Conservation (phyloP, 257 asterid genomes). For the Solanum acaule region DNA sequence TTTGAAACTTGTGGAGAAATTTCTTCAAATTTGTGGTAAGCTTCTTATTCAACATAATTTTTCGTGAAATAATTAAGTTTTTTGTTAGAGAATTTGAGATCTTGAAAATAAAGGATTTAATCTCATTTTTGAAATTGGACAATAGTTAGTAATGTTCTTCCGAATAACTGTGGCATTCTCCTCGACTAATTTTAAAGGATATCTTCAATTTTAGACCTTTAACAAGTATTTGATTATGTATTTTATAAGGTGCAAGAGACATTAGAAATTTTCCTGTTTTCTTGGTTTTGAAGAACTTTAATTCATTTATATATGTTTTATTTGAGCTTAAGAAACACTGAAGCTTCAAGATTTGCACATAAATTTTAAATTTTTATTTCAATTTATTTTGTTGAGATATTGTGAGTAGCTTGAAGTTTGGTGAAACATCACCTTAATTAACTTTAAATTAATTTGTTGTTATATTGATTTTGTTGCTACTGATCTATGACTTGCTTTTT, state of each 20-base stretch:
- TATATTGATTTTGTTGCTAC: background rate
- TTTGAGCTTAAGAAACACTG: background rate
- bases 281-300: background rate
- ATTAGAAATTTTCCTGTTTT: background rate
- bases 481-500: background rate
- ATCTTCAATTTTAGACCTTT: no score
- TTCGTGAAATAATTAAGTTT: background rate
- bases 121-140: background rate
- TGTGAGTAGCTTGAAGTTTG: background rate
- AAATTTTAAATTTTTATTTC: background rate
- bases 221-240: no score
- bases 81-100: background rate
- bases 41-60: background rate
- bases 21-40: background rate
- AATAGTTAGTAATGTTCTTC: background rate
- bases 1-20: background rate
- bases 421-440: background rate
- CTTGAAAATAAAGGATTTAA: background rate
- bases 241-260: background rate
- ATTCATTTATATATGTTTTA: background rate
- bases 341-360: background rate
- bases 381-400: no score
- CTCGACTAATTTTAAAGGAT: no score
- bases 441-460: background rate
- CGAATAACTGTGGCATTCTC: no score